phyloP scores from a whole-genome alignment of 768 basidiomycete genomes.

The Hydnum rufescens region DNA sequence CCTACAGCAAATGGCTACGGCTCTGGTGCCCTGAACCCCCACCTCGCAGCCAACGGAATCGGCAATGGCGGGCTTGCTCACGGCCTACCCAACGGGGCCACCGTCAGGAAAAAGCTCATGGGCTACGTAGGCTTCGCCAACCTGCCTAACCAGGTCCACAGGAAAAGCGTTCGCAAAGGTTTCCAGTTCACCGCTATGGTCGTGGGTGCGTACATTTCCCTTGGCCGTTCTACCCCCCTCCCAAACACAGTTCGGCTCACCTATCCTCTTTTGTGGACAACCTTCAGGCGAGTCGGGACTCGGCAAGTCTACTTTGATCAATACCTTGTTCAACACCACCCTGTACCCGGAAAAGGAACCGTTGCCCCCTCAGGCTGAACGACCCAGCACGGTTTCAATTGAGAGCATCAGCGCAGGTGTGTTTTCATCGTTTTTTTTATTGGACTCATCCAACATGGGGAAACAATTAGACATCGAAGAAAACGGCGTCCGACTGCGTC shows the following conservation, averaged over 20 bases:
- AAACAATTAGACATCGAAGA: slow-evolving; percentile 78
- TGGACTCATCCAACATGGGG: background rate
- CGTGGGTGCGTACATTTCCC: slow-evolving; percentile 53
- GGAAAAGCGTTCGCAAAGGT: slow-evolving; percentile 93
- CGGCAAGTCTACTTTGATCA: slow-evolving; percentile 96
- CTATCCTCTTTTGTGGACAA: slow-evolving; percentile 2
- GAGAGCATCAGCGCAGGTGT: slow-evolving; percentile 95
- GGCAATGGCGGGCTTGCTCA: slow-evolving; percentile 28
- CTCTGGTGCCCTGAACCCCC: slow-evolving; percentile 3
- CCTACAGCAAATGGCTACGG: slow-evolving; percentile 5
- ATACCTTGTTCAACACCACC: slow-evolving; percentile 94
- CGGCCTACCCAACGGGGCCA: slow-evolving; percentile 26
- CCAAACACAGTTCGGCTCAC: slow-evolving; percentile 13
- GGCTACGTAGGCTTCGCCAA: slow-evolving; percentile 95
- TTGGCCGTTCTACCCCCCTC: slow-evolving; percentile 12
- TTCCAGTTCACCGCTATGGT: slow-evolving; percentile 99
- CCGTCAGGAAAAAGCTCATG: slow-evolving; percentile 78
- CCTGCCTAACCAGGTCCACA: slow-evolving; percentile 97
- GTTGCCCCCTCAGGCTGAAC: slow-evolving; percentile 65
- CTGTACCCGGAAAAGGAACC: slow-evolving; percentile 83
- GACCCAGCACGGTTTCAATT: slow-evolving; percentile 85
- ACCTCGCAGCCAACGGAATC: background rate
- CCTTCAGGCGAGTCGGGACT: slow-evolving; percentile 90
- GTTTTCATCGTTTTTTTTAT: slow-evolving; percentile 13
- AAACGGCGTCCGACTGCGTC: slow-evolving; percentile 84